Conservation (phyloP, 805 yeast species). For the Candida odintsovae region DNA sequence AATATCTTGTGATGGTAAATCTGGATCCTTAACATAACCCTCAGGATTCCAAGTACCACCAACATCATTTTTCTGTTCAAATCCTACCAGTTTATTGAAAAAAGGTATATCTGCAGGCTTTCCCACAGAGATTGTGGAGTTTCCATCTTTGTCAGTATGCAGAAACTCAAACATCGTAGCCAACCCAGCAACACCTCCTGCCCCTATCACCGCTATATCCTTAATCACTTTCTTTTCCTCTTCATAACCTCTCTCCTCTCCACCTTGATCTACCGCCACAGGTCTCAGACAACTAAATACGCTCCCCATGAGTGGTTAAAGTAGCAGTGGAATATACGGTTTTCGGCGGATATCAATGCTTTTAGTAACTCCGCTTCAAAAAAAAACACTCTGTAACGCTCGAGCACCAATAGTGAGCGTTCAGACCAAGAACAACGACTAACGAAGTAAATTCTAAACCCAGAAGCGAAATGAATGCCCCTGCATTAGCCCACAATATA, state of each 20-base stretch:
- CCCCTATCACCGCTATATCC: conserved; percentile 34
- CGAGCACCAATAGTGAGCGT: no score
- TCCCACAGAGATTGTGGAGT: conserved; percentile 17
- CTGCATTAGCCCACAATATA: no score
- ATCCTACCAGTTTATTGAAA: conserved; percentile 33
- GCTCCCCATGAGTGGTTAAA: background rate
- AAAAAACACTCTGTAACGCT: no score
- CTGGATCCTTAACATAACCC: conserved; percentile 17
- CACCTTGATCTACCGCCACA: background rate
- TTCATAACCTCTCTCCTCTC: conserved; percentile 13
- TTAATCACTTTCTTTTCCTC: conserved; percentile 10
- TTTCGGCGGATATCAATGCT: no score
- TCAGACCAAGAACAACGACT: no score
- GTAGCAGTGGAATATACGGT: no score
- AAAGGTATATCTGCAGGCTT: conserved; percentile 11
- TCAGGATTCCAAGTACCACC: conserved; percentile 43
- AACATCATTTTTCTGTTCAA: conserved; percentile 35
- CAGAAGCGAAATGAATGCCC: no score
- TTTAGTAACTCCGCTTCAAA: no score
- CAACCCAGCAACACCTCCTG: conserved; percentile 32
- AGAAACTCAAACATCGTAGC: conserved; percentile 26
- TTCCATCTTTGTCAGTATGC: conserved; percentile 25
- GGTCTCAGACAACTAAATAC: background rate
- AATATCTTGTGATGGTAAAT: conserved; percentile 24
- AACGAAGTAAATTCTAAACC: no score